Base-by-base conservation (phyloP, 176 grass and related monocot genomes). In the Triticum turgidum region DNA sequence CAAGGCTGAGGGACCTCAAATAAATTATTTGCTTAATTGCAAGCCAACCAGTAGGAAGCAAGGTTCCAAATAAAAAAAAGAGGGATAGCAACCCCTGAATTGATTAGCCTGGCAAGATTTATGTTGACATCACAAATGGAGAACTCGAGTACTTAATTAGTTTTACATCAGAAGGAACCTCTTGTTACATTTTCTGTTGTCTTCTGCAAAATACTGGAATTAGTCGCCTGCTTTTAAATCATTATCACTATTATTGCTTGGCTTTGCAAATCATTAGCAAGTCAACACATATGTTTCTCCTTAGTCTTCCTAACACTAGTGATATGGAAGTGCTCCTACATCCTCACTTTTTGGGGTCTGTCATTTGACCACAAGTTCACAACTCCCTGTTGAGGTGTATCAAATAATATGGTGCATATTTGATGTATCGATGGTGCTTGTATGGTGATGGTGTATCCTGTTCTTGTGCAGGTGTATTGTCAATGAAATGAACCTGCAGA, bases 21-120 rank as follows among this genome's bases (percentile, higher is more conserved):
- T 80, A 85, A 85, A 77, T 69, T 80, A 85, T 77, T 30, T 81
- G 32, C 69, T 38, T 70, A 84, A 64, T 61, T 81, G 41, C 35
- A 65, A 83, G 65, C 87, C 87, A 89, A 84, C 80, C 62, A 89
- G 51, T n/a, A 30, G 29, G 81, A 75, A 65, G 69, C 15, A 65
- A 83, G 77, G 76, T 82, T 88, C 90, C 42, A 78, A 73, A 84
- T 62, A 61, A 84, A 66, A 81, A 41, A 87, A 76, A 76, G 80
- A 80, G 14, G 49, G 49, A 52, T 52, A 17, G 49, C 49, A 52
- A 52, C 14, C 14, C 5, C 7, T 51, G 24, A 59, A 45, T 13
- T 41, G 10, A 56, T 81, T 51, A 74, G 61, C 39, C 27, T 68
- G n/a, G 11, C 56, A 65, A 21, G 34, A 21, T 85, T 66, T 80